phyloP scores from a whole-genome alignment of 129 eudicot species.

The Centella asiatica region DNA sequence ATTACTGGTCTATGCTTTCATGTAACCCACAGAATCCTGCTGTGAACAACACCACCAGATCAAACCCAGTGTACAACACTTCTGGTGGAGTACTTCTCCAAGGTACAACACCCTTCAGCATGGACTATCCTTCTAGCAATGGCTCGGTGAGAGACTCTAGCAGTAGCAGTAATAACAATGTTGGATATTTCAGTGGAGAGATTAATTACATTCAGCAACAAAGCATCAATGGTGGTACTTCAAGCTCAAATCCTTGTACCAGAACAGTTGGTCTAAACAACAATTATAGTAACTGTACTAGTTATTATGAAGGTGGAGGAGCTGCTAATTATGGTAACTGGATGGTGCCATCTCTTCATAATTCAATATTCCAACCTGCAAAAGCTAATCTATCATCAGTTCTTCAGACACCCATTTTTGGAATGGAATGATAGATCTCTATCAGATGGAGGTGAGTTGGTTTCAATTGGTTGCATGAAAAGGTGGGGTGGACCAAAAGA shows the following conservation, averaged over 20 bases:
- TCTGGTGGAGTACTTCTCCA: conserved; percentile 4
- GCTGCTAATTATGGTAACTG: conserved; percentile 34
- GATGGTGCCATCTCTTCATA: conserved; percentile 33
- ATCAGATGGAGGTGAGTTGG: no score
- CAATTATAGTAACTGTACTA: background rate
- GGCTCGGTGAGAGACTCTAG: background rate
- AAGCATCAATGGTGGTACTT: conserved; percentile 15
- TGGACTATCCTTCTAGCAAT: conserved; percentile 23
- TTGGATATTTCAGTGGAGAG: conserved; percentile 14
- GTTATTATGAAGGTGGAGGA: conserved; percentile 1
- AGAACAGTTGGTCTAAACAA: conserved; percentile 25
- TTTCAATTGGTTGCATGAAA: no score
- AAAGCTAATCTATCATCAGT: conserved; percentile 46
- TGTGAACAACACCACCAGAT: no score
- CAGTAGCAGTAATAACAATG: background rate
- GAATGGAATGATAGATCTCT: conserved; percentile 59
- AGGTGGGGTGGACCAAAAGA: no score
- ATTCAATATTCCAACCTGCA: conserved; percentile 36
- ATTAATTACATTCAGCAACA: conserved; percentile 20
- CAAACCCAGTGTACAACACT: conserved; percentile 17
- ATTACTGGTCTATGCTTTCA: no score
- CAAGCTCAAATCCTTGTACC: conserved; percentile 25
- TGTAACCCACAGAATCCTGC: no score
- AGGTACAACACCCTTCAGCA: conserved; percentile 35
- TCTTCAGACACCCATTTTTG: conserved; percentile 67